phyloP scores from a whole-genome alignment of 1,139 yeast genomes.

The Taphrina sp. region DNA sequence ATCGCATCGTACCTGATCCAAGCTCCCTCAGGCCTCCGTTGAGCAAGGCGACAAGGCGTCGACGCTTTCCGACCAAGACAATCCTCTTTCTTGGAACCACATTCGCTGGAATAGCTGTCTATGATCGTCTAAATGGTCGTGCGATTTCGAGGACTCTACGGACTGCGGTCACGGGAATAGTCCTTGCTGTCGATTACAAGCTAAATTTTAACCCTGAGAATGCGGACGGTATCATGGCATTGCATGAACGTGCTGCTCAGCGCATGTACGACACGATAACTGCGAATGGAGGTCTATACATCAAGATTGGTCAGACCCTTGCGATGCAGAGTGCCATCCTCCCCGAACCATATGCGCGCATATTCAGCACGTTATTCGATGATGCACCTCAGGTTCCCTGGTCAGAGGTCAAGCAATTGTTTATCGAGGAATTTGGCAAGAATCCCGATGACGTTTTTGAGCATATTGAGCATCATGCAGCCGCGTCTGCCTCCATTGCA shows the following conservation, averaged over 20 bases:
- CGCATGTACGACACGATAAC: slow-evolving; percentile 54
- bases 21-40: slow-evolving; percentile 13
- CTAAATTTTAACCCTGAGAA: slow-evolving; percentile 46
- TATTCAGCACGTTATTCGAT: slow-evolving; percentile 61
- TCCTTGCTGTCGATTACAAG: slow-evolving; percentile 63
- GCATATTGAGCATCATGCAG: slow-evolving; percentile 53
- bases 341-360: slow-evolving; percentile 60
- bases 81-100: slow-evolving; percentile 3
- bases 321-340: slow-evolving; percentile 69
- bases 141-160: slow-evolving; percentile 52
- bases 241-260: slow-evolving; percentile 63
- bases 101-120: neutral
- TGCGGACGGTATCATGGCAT: slow-evolving; percentile 50
- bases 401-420: slow-evolving; percentile 52
- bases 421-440: slow-evolving; percentile 51
- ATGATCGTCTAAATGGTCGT: slow-evolving; percentile 43
- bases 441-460: slow-evolving; percentile 49
- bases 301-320: slow-evolving; percentile 72
- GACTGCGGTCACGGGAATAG: slow-evolving; percentile 52
- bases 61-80: slow-evolving; percentile 22
- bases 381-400: slow-evolving; percentile 69
- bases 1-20: slow-evolving; percentile 28
- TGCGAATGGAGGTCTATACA: slow-evolving; percentile 67
- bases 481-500: slow-evolving; percentile 73
- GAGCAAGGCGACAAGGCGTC: slow-evolving; percentile 2